Conservation (phyloP, 768 basidiomycete genomes). For the Asterophora parasitica region DNA sequence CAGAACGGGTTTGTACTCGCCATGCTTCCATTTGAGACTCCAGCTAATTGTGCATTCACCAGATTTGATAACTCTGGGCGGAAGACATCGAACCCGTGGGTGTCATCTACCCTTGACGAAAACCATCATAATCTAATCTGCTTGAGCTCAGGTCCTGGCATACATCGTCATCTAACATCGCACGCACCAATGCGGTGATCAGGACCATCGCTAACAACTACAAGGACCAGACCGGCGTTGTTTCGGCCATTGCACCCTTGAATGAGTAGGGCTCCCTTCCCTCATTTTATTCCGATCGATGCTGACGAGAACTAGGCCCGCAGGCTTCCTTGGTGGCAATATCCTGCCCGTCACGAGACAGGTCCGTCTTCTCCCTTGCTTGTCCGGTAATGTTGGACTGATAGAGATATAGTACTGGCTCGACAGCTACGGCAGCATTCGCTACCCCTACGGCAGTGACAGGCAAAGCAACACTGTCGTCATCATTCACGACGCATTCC, state of each 20-base stretch:
- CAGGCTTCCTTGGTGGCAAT: slow-evolving; percentile 56
- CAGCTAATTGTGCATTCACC: slow-evolving; percentile 22
- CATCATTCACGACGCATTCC: slow-evolving; percentile 78
- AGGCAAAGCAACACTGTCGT: slow-evolving; percentile 60
- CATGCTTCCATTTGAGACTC: too few species aligned
- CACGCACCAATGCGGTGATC: slow-evolving; percentile 64
- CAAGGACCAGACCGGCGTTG: slow-evolving; percentile 45
- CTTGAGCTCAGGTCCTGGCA: slow-evolving; percentile 62
- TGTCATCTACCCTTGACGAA: slow-evolving; percentile 1
- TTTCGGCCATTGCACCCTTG: slow-evolving; percentile 66
- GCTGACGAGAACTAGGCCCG: slow-evolving; percentile 44
- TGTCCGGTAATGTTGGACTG: not conserved
- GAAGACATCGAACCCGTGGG: slow-evolving; percentile 48
- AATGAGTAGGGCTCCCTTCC: slow-evolving; percentile 57
- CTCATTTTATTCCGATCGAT: not conserved
- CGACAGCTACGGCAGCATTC: slow-evolving; percentile 72
- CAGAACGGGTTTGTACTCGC: slow-evolving; percentile 11
- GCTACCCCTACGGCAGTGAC: slow-evolving; percentile 34
- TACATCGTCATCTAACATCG: slow-evolving; percentile 55
- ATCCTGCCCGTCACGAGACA: slow-evolving; percentile 46
- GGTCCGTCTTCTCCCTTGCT: slow-evolving; percentile 19
- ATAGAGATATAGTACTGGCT: slow-evolving; percentile 52
- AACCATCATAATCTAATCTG: slow-evolving; percentile 6
- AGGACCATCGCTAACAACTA: slow-evolving; percentile 58
- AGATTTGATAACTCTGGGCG: slow-evolving; percentile 84